Base-by-base conservation (phyloP, 2,329 filamentous ascomycete genomes). In the Clonostachys byssicola region DNA sequence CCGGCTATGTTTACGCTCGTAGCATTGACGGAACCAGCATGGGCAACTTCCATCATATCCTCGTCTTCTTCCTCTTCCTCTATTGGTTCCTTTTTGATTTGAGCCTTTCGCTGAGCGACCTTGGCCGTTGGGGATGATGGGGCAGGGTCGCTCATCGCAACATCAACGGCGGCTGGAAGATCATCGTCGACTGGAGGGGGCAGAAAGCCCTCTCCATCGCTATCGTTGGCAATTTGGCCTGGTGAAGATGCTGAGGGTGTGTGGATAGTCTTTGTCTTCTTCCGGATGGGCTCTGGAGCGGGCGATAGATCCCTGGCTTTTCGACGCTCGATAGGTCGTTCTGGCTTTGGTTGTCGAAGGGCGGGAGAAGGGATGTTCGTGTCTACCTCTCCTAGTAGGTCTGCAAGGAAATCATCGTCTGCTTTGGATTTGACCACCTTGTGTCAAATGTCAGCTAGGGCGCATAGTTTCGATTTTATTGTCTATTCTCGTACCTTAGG, bases 91-190 rank as follows among this genome's bases (percentile, higher is more conserved):
- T 67, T 59, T 54, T 75, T 78, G 33, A 68, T 68, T 59, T 69
- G 79, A 55, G 62, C 70, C 66, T 87, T 94, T 50, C 91, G 81
- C 59, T 88, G 82, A 8, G 88, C 81, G 36, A 85, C 88, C 58
- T 91, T 92, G 40, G 82, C 81, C 7, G 90, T 83, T 1, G 94
- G 94, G 2, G 94, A 97, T 1, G 92, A 97, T 12, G 89, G 91
- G 39, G 87, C 75, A 3, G 86, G 83, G 58, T 96, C 92, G 63
- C 88, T 92, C 84, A 94, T 92, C n/a, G 77, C 77, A n/a, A 89
- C 69, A 49, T 80, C 76, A 23, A 64, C 58, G 23, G 53, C 52
- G 34, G 60, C 60, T 13, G 71, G 63, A 58, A 85, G 83, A 52
- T 94, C 86, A 47, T 91, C 83, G 44, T 40, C 43, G 16, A 45